A percentile compares a stretch with the other conserved stretches of the same genome.
These are phyloP conservation scores for Globomyces pollinis-pini DNA, from an alignment of 192 early-diverging fungal genomes.

Conservation along the genomic window DNA sequence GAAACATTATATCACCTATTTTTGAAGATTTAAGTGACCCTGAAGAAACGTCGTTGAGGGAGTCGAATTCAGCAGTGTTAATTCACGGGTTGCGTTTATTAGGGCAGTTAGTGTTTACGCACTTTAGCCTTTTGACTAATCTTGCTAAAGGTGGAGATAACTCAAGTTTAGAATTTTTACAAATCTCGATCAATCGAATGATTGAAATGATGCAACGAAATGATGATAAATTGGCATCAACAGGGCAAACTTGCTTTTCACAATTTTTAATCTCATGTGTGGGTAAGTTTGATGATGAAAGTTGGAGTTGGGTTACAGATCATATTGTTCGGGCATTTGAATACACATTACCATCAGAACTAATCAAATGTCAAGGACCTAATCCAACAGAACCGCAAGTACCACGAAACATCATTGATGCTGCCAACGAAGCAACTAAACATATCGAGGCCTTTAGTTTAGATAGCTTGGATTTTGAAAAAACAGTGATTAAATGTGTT, in stretches of 20 bases:
- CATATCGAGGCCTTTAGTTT: conserved; percentile 24
- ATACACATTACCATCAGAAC: conserved; percentile 36
- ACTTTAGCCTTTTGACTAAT: conserved; percentile 25
- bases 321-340: conserved; percentile 33
- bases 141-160: neutral
- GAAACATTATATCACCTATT: conserved; percentile 44
- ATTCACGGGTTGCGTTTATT: conserved; percentile 39
- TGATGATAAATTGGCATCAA: conserved; percentile 47
- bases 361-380: conserved; percentile 21
- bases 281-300: conserved; percentile 16
- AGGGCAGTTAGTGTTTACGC: conserved; percentile 30
- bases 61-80: conserved; percentile 36
- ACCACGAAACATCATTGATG: conserved; percentile 9
- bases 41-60: conserved; percentile 16
- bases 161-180: conserved; percentile 18
- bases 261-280: conserved; percentile 37
- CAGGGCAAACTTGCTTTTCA: conserved; percentile 44
- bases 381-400: neutral
- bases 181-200: conserved; percentile 28
- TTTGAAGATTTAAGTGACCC: conserved; percentile 42
- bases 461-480: conserved; percentile 43
- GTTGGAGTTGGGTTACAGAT: conserved; percentile 30
- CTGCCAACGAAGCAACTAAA: conserved; percentile 18
- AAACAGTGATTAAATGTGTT: conserved; percentile 45
- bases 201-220: conserved; percentile 30